A percentile compares a stretch with the other conserved stretches of the same genome.
Conservation (phyloP, 2,329 filamentous ascomycete genomes). For the Coleophoma crateriformis region DNA sequence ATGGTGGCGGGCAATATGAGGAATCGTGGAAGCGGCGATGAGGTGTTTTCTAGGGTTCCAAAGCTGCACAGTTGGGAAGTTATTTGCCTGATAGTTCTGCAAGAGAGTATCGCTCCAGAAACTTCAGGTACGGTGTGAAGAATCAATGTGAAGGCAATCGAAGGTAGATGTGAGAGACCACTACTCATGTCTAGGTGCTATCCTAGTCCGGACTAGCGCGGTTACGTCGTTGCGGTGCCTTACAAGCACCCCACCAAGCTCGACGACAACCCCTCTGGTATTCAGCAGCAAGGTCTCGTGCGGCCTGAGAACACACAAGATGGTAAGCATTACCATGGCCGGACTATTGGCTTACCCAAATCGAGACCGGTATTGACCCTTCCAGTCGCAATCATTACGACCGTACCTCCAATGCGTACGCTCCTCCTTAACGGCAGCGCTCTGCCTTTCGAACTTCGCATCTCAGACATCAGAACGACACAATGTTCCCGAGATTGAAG, state of each 20-base stretch:
- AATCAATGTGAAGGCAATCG: too few relatives aligned
- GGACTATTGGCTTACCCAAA: background rate
- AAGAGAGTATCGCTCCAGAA: background rate
- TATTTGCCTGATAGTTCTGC: background rate
- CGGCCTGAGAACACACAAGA: slow-evolving; percentile 3
- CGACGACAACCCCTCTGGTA: slow-evolving; percentile 3
- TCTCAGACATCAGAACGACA: slow-evolving; percentile 95
- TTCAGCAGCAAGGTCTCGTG: background rate
- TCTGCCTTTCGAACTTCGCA: slow-evolving; percentile 94
- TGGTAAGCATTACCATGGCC: slow-evolving; percentile 1
- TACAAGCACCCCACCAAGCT: slow-evolving; percentile 19
- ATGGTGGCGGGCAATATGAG: slow-evolving; percentile 20
- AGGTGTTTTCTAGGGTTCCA: background rate
- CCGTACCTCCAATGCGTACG: slow-evolving; percentile 96
- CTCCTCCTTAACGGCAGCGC: slow-evolving; percentile 86
- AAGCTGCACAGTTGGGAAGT: background rate
- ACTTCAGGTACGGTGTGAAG: background rate
- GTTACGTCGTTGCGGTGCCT: background rate
- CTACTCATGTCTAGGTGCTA: too few relatives aligned
- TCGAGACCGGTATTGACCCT: background rate
- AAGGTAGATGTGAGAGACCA: too few relatives aligned
- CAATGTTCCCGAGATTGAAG: slow-evolving; percentile 97
- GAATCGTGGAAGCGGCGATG: slow-evolving; percentile 8
- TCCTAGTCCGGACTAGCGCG: background rate
- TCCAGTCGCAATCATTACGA: slow-evolving; percentile 87